Conservation (phyloP, 768 basidiomycete genomes). For the Mycena floridula region DNA sequence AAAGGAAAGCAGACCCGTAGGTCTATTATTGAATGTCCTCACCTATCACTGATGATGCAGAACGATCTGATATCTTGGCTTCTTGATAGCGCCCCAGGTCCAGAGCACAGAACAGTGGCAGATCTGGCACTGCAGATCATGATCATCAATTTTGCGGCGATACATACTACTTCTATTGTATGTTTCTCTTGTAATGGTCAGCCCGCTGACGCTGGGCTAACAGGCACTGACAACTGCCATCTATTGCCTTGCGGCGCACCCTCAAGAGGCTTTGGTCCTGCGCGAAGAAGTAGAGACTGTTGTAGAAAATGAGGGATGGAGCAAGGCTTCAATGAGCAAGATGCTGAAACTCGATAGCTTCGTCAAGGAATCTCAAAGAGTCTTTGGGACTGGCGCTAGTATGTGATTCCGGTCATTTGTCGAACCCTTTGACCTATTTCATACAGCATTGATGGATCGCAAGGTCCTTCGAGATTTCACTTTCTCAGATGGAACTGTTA, state of each 20-base stretch:
- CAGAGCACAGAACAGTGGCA: conserved; percentile 15
- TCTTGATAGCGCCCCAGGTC: conserved; percentile 16
- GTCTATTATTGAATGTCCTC: conserved; percentile 1
- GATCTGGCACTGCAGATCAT: conserved; percentile 24
- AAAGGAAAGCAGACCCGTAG: conserved; percentile 25
- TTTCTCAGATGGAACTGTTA: conserved; percentile 12
- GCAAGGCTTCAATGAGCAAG: conserved; percentile 30
- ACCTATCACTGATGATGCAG: not conserved
- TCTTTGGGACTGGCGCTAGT: conserved; percentile 20
- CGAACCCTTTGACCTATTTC: conserved; percentile 7
- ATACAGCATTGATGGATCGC: conserved; percentile 9
- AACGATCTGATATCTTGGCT: conserved; percentile 7
- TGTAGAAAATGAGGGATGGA: conserved; percentile 29
- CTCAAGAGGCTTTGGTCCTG: conserved; percentile 21
- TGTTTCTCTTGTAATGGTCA: not conserved
- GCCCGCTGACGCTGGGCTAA: not conserved
- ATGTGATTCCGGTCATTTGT: conserved; percentile 4
- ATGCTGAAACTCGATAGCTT: conserved; percentile 41
- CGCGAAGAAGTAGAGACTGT: conserved; percentile 25
- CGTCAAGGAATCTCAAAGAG: conserved; percentile 32
- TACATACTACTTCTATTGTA: conserved; percentile 36
- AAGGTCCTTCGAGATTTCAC: conserved; percentile 7
- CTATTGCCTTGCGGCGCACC: conserved; percentile 21
- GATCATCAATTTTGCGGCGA: conserved; percentile 33
- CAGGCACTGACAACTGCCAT: conserved; percentile 23